Conservation (phyloP, 2,329 filamentous ascomycete genomes). For the Westerdykella sp. region DNA sequence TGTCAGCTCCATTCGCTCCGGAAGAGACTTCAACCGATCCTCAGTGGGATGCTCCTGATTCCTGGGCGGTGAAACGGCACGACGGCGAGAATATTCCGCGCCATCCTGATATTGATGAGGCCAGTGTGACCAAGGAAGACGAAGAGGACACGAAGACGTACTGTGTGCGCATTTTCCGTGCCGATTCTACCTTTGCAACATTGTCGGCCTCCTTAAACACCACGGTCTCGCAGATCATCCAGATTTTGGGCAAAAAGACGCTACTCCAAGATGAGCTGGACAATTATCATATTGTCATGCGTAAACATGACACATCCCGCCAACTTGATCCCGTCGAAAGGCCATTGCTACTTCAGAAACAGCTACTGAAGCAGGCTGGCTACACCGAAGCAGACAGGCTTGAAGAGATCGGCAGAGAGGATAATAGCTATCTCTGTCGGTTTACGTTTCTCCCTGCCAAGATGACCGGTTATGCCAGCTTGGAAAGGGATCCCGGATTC, state of each 20-base stretch:
- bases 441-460: slow-evolving; percentile 92
- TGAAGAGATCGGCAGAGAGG: slow-evolving; percentile 89
- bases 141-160: slow-evolving; percentile 73
- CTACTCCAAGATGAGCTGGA: slow-evolving; percentile 83
- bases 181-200: slow-evolving; percentile 90
- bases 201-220: slow-evolving; percentile 78
- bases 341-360: slow-evolving; percentile 86
- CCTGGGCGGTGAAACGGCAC: slow-evolving; percentile 80
- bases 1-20: slow-evolving; percentile 45
- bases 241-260: slow-evolving; percentile 90
- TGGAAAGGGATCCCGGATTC: slow-evolving; percentile 72
- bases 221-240: slow-evolving; percentile 77
- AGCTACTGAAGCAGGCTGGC: slow-evolving; percentile 81
- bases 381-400: slow-evolving; percentile 82
- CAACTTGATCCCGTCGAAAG: slow-evolving; percentile 73
- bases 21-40: slow-evolving; percentile 37
- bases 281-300: slow-evolving; percentile 93
- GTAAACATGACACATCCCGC: slow-evolving; percentile 82
- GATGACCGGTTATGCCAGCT: slow-evolving; percentile 68
- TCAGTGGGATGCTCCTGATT: slow-evolving; percentile 90
- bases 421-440: slow-evolving; percentile 93
- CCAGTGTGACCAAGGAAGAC: slow-evolving; percentile 58
- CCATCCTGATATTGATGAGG: slow-evolving; percentile 62
- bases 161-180: slow-evolving; percentile 91
- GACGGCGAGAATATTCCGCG: slow-evolving; percentile 57